A percentile compares a stretch with the other conserved stretches of the same genome.
Evolutionary conservation across 129 eudicot species (phyloP).

Genomic region (Centaurea solstitialis): DNA sequence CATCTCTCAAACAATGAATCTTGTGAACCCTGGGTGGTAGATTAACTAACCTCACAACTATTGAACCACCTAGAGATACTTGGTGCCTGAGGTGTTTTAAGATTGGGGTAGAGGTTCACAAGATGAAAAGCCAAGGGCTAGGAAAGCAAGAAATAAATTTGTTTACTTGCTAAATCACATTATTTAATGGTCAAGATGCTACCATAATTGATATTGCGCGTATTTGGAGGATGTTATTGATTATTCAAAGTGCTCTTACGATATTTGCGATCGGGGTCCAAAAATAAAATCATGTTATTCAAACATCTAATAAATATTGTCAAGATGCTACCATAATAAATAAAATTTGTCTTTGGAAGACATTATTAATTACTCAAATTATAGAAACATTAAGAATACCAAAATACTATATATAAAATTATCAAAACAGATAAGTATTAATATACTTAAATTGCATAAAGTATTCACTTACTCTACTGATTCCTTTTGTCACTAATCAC

Average conservation of each 20-base stretch:
- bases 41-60: background rate
- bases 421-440: background rate
- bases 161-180: background rate
- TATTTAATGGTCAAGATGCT: background rate
- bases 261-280: slow-evolving; percentile 7
- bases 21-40: background rate
- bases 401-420: background rate
- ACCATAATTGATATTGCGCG: background rate
- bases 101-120: background rate
- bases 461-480: background rate
- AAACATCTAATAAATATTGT: background rate
- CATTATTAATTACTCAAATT: background rate
- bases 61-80: background rate
- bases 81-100: background rate
- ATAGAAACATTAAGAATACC: background rate
- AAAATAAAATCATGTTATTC: background rate
- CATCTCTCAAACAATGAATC: background rate
- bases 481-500: background rate
- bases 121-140: background rate
- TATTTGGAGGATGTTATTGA: background rate
- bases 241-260: background rate
- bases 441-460: background rate
- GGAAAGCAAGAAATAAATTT: background rate
- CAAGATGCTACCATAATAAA: background rate
- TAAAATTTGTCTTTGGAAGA: background rate